A percentile compares a stretch with the other conserved stretches of the same genome.
Conservation (phyloP, 2,329 filamentous ascomycete species). For the Curvularia sp. region DNA sequence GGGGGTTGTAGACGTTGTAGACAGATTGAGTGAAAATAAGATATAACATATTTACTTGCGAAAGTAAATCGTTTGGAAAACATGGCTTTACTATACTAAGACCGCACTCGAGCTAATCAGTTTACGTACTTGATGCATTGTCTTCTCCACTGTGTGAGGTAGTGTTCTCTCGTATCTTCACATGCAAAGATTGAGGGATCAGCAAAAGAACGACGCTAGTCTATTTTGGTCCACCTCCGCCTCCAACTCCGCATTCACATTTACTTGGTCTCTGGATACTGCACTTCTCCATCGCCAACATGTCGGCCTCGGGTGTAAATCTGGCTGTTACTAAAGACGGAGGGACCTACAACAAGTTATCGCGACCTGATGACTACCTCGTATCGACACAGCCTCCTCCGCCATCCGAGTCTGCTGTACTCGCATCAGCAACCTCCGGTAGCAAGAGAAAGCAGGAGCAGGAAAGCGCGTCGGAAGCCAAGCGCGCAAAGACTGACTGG, state of each 20-base stretch:
- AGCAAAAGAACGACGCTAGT: conserved; percentile 3
- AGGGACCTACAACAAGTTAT: conserved; percentile 48
- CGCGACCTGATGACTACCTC: conserved; percentile 43
- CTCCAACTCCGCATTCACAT: conserved; percentile 12
- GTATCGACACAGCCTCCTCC: conserved; percentile 18
- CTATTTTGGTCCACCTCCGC: conserved; percentile 15
- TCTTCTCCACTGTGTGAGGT: background rate
- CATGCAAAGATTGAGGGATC: background rate
- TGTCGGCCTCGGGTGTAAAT: conserved; percentile 39
- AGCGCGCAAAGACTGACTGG: conserved; percentile 25
- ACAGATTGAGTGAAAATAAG: background rate
- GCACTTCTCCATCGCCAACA: conserved; percentile 18
- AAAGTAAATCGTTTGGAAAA: background rate
- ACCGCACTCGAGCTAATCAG: no score
- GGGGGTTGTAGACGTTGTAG: background rate
- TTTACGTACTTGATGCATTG: no score
- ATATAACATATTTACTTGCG: background rate
- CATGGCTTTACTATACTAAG: background rate
- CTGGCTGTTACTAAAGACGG: conserved; percentile 45
- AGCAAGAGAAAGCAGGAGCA: conserved; percentile 37
- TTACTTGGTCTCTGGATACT: conserved; percentile 1
- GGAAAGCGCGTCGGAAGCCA: conserved; percentile 20
- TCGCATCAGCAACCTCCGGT: conserved; percentile 5
- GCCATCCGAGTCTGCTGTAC: conserved; percentile 11
- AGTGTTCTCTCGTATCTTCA: background rate